Evolutionary conservation across 2,329 filamentous ascomycete species (phyloP), one percentile per base, ranked within the genome.

Genomic region (Microsporum audouinii): DNA sequence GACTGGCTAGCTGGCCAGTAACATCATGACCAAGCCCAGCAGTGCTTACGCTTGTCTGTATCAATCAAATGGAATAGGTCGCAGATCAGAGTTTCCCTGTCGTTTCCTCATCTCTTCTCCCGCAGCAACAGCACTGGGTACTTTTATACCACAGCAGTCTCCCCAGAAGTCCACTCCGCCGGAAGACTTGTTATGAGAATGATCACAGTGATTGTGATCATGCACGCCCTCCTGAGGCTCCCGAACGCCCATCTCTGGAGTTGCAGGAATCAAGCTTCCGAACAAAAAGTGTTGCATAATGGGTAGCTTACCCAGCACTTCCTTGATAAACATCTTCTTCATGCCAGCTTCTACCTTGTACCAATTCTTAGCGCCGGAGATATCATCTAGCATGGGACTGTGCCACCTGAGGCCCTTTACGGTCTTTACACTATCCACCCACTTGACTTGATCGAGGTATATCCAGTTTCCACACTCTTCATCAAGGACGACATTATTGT

Each of bases 211-310:
- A 0, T 82, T 81, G 59, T 78, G 71, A 73, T 59, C 80, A 23
- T 55, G 51, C 17, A 34, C 14, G 14, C 51, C 79, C 55, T 78
- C 77, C 8, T 80, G 81, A 53, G 59, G 41, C 33, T 72, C 73
- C 36, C 72, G 74, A 4, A 75, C 76, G 7, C 79, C 76, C 94
- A 99, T 97, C 1, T 84, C 89, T 27, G 89, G 84, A 0, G 80
- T 84, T 0, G 92, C 90, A 0, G 89, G 87, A 1, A 99, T 80
- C 58, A 99, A 75, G 6, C 85, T 87, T 0, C 94, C 94, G 70
- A 99, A 99, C 60, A 99, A 71, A 68, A 99, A 99, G 73, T 99
- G 95, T 76, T 99, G 94, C 91, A 97, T 97, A 49, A 99, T 92
- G 0, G 94, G 94, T 60, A 99, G 73, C 75, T 99, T 99, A 36